phyloP scores from a whole-genome alignment of 495 filamentous ascomycete species.

The Usnea hakonensis region DNA sequence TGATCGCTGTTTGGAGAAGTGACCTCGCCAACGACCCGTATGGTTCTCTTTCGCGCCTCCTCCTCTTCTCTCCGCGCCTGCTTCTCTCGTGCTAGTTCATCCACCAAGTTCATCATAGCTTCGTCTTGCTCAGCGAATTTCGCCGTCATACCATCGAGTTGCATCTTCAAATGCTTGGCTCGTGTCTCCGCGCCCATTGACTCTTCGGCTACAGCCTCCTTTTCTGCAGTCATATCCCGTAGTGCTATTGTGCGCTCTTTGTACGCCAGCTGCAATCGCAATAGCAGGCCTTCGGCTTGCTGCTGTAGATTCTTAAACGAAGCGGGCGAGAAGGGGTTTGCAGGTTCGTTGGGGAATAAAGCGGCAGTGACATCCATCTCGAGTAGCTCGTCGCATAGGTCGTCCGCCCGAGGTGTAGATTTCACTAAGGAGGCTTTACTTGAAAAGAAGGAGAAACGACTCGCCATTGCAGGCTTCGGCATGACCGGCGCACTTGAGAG shows the following conservation, averaged over 20 bases:
- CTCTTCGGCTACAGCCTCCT: slow-evolving; percentile 60
- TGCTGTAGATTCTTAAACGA: slow-evolving; percentile 19
- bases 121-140: slow-evolving; percentile 57
- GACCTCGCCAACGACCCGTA: slow-evolving; percentile 32
- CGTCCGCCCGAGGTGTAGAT: slow-evolving; percentile 22
- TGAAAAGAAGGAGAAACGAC: slow-evolving; percentile 20
- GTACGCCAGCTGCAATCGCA: slow-evolving; percentile 64
- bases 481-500: background rate
- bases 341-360: slow-evolving; percentile 12
- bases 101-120: slow-evolving; percentile 54
- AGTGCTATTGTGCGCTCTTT: slow-evolving; percentile 52
- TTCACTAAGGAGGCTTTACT: slow-evolving; percentile 11
- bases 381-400: slow-evolving; percentile 53
- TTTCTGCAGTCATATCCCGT: slow-evolving; percentile 52
- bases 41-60: slow-evolving; percentile 43
- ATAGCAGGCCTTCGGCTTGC: slow-evolving; percentile 40
- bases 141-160: slow-evolving; percentile 70
- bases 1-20: slow-evolving; percentile 1
- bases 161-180: slow-evolving; percentile 56
- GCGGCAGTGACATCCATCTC: slow-evolving; percentile 19
- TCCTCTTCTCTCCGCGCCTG: slow-evolving; percentile 46
- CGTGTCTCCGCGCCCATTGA: slow-evolving; percentile 66
- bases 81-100: slow-evolving; percentile 56
- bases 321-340: slow-evolving; percentile 15
- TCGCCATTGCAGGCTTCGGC: slow-evolving; percentile 17